Evolutionary conservation across 73 alveolate genomes (phyloP), one percentile per base, ranked within the genome.

Genomic region (Paramecium caudatum): DNA sequence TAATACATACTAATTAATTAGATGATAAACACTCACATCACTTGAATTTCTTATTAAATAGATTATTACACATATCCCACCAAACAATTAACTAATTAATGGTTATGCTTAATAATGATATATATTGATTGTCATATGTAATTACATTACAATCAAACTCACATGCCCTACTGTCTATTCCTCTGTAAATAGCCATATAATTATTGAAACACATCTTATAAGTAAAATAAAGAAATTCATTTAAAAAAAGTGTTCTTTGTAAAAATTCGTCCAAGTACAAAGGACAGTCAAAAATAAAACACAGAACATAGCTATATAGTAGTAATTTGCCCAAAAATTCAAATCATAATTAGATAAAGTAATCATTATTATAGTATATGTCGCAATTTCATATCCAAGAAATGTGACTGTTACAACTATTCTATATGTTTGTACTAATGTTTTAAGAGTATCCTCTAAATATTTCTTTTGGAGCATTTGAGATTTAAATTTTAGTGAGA

Each of bases 101-200:
- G 83, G 83, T 15, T 33, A 33, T 65, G 16, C 83, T 33, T 65
- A 10, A 65, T 65, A 65, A 65, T 30, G 49, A 36, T 33, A 65
- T 32, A 65, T 65, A 30, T 33, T 65, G 12, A 65, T 49, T 33
- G 49, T 21, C 25, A 65, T 32, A 65, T 33, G 19, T 32, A 65
- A 33, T 65, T 65, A 36, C n/a, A 65, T 32, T 30, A 65, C 34
- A 13, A 25, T 33, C 1, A 65, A 43, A 36, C 34, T 65, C 23
- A 33, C 19, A 12, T 16, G 34, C 17, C 47, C 47, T 10, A 33
- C 32, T 12, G 47, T 32, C 34, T 36, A 13, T 13, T 65, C 49
- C 17, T 65, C 33, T 32, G 8, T 65, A 23, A 65, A 65, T 10
- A 33, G 16, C 83, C 83, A 65, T 13, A 65, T 65, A 12, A 74